Conservation (phyloP, 1,284 basidiomycete genomes). For the Microbotryum intermedium region DNA sequence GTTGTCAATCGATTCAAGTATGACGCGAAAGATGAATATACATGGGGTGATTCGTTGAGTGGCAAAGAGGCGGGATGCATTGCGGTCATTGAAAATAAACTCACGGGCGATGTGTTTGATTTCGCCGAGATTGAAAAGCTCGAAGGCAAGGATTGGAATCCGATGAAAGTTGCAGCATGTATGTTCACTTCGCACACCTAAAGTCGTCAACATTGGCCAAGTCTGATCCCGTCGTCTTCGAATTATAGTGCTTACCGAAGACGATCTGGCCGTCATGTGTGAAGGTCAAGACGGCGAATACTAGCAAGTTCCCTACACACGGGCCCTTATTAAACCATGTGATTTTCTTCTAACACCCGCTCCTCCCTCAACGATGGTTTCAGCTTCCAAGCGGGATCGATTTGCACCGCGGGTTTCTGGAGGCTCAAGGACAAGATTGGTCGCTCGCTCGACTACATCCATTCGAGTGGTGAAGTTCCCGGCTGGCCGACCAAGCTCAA, state of each 20-base stretch:
- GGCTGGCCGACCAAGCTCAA: constrained; percentile 60
- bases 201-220: not conserved
- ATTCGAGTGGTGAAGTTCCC: constrained; percentile 57
- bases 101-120: constrained; percentile 49
- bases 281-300: constrained; percentile 61
- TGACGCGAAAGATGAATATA: constrained; percentile 47
- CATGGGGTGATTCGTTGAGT: constrained; percentile 20
- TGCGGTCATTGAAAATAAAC: constrained; percentile 46
- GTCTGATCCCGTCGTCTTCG: not conserved
- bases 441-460: constrained; percentile 61
- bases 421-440: constrained; percentile 67
- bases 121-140: constrained; percentile 39
- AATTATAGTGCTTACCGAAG: constrained; percentile 44
- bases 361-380: not conserved
- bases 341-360: constrained; percentile 58
- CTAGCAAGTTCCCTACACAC: constrained; percentile 60
- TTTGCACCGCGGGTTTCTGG: constrained; percentile 66
- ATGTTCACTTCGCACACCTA: constrained; percentile 40
- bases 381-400: constrained; percentile 63
- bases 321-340: too few species aligned
- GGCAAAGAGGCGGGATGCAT: constrained; percentile 15
- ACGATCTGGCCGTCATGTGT: constrained; percentile 67
- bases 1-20: constrained; percentile 35
- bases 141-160: constrained; percentile 43
- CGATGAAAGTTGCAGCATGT: constrained; percentile 52